Conservation (phyloP, 352 stramenopile genomes). For the Blastocystis sp. region DNA sequence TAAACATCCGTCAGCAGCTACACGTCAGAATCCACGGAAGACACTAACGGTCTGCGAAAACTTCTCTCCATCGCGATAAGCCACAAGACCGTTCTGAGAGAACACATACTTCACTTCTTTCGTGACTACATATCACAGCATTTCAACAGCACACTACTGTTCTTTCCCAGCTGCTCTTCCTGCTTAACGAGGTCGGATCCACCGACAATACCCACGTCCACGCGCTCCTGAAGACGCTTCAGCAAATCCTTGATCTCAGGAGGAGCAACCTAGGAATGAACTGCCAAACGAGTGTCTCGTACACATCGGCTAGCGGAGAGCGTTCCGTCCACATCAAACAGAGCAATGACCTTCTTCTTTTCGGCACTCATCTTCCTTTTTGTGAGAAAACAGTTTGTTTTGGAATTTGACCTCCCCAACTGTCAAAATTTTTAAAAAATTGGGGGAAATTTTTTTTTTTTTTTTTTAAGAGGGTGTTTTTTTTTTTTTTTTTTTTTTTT, state of each 20-base stretch:
- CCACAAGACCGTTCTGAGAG: slow-evolving; percentile 44
- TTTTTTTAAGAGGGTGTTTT: too few species aligned
- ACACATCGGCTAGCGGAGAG: slow-evolving; percentile 35
- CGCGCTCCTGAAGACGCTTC: background rate
- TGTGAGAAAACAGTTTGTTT: too few species aligned
- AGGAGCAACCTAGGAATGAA: background rate
- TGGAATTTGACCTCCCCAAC: too few species aligned
- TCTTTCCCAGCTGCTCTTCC: slow-evolving; percentile 15
- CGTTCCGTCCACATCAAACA: slow-evolving; percentile 69
- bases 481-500: too few species aligned
- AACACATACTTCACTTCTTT: slow-evolving; percentile 44
- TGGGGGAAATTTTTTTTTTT: too few species aligned
- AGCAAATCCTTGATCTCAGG: slow-evolving; percentile 64
- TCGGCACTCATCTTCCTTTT: background rate
- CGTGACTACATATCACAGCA: slow-evolving; percentile 13
- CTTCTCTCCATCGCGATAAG: background rate
- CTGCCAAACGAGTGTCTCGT: background rate
- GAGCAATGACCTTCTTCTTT: background rate
- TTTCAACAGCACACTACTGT: background rate
- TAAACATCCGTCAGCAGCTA: slow-evolving; percentile 64
- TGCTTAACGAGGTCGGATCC: slow-evolving; percentile 52
- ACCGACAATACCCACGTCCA: slow-evolving; percentile 62
- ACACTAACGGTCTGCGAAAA: background rate
- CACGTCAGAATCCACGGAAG: background rate
- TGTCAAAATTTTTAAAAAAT: too few species aligned